These are phyloP conservation scores for Inosperma sp. DNA, from an alignment of 768 basidiomycete species.

Conservation along the genomic window DNA sequence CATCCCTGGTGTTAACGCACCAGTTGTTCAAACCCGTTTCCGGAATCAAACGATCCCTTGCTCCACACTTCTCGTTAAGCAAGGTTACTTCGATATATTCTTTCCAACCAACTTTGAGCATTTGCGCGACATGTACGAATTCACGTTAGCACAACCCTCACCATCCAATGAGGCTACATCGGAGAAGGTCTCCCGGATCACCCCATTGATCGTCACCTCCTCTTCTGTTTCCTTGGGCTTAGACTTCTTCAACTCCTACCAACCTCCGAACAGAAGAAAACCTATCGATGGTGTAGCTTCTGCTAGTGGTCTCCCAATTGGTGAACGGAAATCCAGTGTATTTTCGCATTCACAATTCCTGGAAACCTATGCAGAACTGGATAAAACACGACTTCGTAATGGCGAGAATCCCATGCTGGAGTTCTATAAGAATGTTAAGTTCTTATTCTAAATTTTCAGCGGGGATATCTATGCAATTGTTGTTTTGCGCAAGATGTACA, in stretches of 20 bases:
- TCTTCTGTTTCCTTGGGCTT: constrained; percentile 50
- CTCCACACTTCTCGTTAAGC: constrained; percentile 84
- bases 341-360: constrained; percentile 88
- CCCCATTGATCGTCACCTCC: constrained; percentile 49
- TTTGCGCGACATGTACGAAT: constrained; percentile 87
- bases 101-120: constrained; percentile 90
- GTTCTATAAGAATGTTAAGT: constrained; percentile 92
- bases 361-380: constrained; percentile 74
- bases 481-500: constrained; percentile 58
- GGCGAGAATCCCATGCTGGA: constrained; percentile 88
- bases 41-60: constrained; percentile 84
- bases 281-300: constrained; percentile 70
- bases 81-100: constrained; percentile 97
- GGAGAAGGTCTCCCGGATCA: constrained; percentile 37
- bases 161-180: constrained; percentile 22
- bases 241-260: constrained; percentile 69
- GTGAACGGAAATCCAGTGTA: constrained; percentile 76
- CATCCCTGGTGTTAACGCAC: constrained; percentile 70
- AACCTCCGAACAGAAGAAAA: constrained; percentile 49
- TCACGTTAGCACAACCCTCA: constrained; percentile 50
- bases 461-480: not conserved
- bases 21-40: constrained; percentile 94
- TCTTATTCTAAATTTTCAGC: constrained; percentile 59
- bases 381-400: constrained; percentile 63
- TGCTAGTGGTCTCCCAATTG: constrained; percentile 73